Evolutionary conservation across 140 eudicot species (phyloP), one percentile per base, ranked within the genome.

Genomic region (Ambrosia hybrid): DNA sequence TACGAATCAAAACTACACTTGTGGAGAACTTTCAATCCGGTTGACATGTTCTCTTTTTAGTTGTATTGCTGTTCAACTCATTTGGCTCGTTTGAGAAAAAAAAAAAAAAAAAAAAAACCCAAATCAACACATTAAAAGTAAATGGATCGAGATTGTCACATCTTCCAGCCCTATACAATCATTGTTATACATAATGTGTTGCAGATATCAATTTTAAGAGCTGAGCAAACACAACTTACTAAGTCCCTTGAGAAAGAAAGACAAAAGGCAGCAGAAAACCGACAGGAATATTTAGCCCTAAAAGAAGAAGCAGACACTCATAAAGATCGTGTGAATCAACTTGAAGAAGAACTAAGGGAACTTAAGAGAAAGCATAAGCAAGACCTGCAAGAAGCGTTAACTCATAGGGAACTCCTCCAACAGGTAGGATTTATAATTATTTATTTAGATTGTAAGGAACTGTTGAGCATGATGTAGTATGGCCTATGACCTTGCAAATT

Each of bases 161-260:
- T 72, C 49, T 30, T 43, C 57, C 55, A 71, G 72, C 74, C 74
- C 11, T 41, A 49, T 43, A 26, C 30, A 71, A 51, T 64, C n/a
- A n/a, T 76, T 75, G 41, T 65, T 85, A 81, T 67, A 78, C 51
- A 26, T 59, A 51, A 38, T 41, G 7, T 77, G 33, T 70, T 74
- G 84, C 83, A 92, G 98, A 92, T 92, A 77, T 89, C 98, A 72
- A 83, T 91, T 74, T 85, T 92, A 73, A 87, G 98, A 80, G 78
- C 92, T 15, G 98, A 92, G 78, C 98, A 92, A 92, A 92, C 89
- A 13, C 98, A 92, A 74, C 76, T 92, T 17, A 80, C 83, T n/a
- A 85, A 79, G 83, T 92, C 98, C 52, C 95, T 92, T 74, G 98
- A 92, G 59, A 92, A 92, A 79, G 98, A 92, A 80, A 92, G 98